Percentiles rank a stretch among this genome's conserved stretches.
Evolutionary conservation across 768 basidiomycete genomes (phyloP).

Genomic region (Pleurotus tuoliensis): DNA sequence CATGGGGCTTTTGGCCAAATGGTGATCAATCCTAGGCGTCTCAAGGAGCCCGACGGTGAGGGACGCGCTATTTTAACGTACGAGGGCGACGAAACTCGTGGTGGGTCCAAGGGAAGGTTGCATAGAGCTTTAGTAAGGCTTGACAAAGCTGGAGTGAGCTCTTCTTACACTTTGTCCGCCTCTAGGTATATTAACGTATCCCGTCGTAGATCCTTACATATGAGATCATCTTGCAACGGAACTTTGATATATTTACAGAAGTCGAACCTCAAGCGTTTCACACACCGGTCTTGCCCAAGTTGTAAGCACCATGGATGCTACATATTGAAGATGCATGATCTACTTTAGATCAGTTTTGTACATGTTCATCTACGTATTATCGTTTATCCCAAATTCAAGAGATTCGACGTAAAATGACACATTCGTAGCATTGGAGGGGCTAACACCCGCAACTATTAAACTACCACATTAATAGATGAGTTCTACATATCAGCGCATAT

Average conservation of each 20-base stretch:
- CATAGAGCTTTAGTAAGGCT: conserved; percentile 55
- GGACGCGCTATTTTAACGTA: conserved; percentile 53
- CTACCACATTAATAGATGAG: too few species aligned
- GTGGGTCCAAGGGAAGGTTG: conserved; percentile 52
- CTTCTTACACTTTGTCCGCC: neutral
- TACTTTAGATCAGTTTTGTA: neutral
- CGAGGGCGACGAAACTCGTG: conserved; percentile 68
- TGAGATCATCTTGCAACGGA: conserved; percentile 52
- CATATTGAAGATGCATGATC: too few species aligned
- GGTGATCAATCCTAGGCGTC: conserved; percentile 49
- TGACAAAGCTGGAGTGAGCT: conserved; percentile 48
- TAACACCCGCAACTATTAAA: too few species aligned
- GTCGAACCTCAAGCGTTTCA: conserved; percentile 32
- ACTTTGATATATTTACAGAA: conserved; percentile 64
- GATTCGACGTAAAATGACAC: too few species aligned
- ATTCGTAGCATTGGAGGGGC: too few species aligned
- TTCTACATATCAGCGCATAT: neutral
- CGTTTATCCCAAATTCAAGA: too few species aligned
- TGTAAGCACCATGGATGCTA: neutral
- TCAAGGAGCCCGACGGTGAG: conserved; percentile 34
- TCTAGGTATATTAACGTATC: neutral
- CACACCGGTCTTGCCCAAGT: conserved; percentile 25
- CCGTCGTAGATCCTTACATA: conserved; percentile 36
- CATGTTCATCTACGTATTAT: neutral
- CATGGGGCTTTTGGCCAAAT: conserved; percentile 55